Evolutionary conservation across 257 asterid species (phyloP), one percentile per base, ranked within the genome.

Genomic region (Hygrophila difformis): DNA sequence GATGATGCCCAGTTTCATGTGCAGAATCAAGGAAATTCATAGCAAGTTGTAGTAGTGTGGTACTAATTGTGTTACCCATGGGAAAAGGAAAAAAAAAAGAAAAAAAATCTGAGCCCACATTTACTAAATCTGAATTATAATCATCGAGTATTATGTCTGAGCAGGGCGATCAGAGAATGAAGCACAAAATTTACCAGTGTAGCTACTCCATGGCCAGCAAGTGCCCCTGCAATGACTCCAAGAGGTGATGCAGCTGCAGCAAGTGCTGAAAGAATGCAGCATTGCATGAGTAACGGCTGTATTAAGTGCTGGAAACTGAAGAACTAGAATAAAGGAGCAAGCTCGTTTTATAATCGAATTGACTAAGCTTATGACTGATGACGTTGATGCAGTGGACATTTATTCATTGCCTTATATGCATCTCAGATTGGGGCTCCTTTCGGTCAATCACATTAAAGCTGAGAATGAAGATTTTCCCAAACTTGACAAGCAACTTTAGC

Each of bases 191-290:
- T 51, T 76, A 88, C 95, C 93, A 79, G 56, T 35, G 95, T 81
- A 12, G 97, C 97, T 15, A 53, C 80, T 65, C 94, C 97, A 39
- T 84, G 97, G 31, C 95, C 97, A 22, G 97, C 97, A 14, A 88
- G 79, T 59, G 95, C 95, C 48, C 98, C 96, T n/a, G 92, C 84
- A 21, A 89, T 70, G 47, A 88, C 97, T 71, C 98, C 96, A 62
- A 89, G 81, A 60, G 96, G 98, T 8, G 98, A 89, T 39, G 98
- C 85, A 59, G 98, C 98, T 14, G 98, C 96, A 53, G 98, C 91
- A 53, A 84, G 89, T n/a, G 97, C 94, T 84, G 79, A 55, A 65
- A 61, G 22, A 49, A 47, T 46, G 26, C 8, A 8, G 13, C 38
- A 28, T 49, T 23, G 24, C 21, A 47, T 58, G 44, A 67, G 59